Evolutionary conservation across 257 asterid species (phyloP).

Genomic region (Solanum virginianum): DNA sequence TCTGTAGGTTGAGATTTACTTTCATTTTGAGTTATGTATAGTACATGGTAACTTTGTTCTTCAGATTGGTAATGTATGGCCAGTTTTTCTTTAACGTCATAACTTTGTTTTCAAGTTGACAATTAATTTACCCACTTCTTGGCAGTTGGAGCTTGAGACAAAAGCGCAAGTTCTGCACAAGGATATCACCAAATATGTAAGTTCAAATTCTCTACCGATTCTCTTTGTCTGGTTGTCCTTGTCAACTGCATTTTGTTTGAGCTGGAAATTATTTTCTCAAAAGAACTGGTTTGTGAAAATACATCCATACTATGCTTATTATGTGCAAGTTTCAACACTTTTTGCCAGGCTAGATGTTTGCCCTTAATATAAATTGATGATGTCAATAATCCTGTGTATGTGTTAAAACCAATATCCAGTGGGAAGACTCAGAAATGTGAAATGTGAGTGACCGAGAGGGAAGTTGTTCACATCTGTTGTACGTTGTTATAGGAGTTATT

Average conservation of each 20-base stretch:
- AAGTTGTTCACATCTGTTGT: not conserved
- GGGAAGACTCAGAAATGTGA: not conserved
- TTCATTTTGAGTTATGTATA: not conserved
- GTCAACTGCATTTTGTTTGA: not conserved
- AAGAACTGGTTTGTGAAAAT: not conserved
- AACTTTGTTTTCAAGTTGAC: not conserved
- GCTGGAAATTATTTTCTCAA: not conserved
- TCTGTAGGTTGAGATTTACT: not conserved
- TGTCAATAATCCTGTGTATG: not conserved
- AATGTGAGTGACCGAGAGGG: not conserved
- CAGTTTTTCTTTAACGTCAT: not conserved
- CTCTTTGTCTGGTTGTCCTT: not conserved
- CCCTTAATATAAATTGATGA: not conserved
- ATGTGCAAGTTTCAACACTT: not conserved
- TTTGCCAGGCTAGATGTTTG: not conserved
- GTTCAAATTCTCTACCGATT: slow-evolving; percentile 1
- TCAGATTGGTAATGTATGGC: not conserved
- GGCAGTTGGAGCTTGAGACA: slow-evolving; percentile 61
- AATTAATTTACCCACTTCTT: not conserved
- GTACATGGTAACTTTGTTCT: not conserved
- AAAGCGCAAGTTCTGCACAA: slow-evolving; percentile 63
- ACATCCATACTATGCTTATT: not conserved
- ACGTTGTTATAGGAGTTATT: not conserved
- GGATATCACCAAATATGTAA: slow-evolving; percentile 70
- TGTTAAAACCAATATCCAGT: too few relatives aligned